These are phyloP conservation scores for Nemania serpens DNA, from an alignment of 2,329 filamentous ascomycete genomes.

Conservation along the genomic window DNA sequence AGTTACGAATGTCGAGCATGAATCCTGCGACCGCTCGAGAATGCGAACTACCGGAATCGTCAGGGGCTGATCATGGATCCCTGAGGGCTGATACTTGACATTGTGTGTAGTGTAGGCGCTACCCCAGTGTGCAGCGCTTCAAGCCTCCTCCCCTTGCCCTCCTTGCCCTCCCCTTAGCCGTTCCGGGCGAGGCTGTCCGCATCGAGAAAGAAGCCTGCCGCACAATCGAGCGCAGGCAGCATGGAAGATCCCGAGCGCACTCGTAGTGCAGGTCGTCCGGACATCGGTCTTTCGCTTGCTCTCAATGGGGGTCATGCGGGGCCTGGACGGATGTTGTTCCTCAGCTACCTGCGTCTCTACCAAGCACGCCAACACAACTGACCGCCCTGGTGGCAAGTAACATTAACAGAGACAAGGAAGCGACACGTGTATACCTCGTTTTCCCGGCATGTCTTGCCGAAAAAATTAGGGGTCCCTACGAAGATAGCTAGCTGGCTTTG, in stretches of 20 bases:
- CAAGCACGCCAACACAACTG: no score
- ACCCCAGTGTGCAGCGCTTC: background rate
- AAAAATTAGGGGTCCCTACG: no score
- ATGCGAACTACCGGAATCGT: slow-evolving; percentile 10
- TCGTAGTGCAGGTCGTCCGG: no score
- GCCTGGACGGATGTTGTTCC: no score
- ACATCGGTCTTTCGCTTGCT: no score
- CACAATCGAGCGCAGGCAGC: slow-evolving; percentile 9
- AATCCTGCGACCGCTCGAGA: slow-evolving; percentile 7
- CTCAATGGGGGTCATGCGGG: no score
- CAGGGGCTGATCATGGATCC: slow-evolving; percentile 1
- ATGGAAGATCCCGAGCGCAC: slow-evolving; percentile 1
- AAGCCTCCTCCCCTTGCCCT: background rate
- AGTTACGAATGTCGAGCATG: slow-evolving; percentile 15
- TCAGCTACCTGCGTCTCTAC: no score
- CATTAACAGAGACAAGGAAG: background rate
- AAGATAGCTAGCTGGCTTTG: background rate
- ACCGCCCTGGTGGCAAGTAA: no score
- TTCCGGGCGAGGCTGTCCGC: slow-evolving; percentile 5
- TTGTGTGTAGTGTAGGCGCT: no score
- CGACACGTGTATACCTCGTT: background rate
- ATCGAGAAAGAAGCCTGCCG: slow-evolving; percentile 17
- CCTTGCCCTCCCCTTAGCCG: background rate
- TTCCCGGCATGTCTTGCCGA: background rate
- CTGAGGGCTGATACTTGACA: background rate